Evolutionary conservation across 2,329 filamentous ascomycete species (phyloP).

Genomic region (Xylariales sp.): DNA sequence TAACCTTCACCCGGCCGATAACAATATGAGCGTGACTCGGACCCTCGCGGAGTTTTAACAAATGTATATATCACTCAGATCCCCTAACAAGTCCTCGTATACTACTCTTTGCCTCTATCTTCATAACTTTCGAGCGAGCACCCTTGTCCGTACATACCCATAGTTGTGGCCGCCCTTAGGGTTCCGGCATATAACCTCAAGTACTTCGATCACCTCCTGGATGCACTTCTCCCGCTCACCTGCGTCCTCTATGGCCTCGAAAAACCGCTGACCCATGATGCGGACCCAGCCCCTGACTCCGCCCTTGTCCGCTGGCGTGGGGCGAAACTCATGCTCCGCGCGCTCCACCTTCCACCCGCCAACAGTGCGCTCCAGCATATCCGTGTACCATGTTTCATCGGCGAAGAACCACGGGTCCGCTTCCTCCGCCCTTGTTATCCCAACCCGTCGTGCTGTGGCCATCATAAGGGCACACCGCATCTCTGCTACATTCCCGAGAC

Average conservation of each 20-base stretch:
- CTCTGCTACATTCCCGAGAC: constrained; percentile 63
- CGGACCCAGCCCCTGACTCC: constrained; percentile 64
- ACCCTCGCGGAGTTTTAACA: too few relatives aligned
- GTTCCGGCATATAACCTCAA: constrained; percentile 50
- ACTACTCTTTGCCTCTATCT: neutral
- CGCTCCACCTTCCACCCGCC: constrained; percentile 46
- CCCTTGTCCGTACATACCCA: constrained; percentile 51
- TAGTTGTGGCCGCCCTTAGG: constrained; percentile 53
- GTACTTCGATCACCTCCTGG: constrained; percentile 47
- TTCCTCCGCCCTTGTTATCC: constrained; percentile 41
- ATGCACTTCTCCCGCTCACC: constrained; percentile 47
- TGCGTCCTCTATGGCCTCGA: constrained; percentile 46
- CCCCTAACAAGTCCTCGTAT: too few relatives aligned
- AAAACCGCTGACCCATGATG: constrained; percentile 56
- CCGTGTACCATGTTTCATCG: constrained; percentile 53
- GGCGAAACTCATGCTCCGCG: constrained; percentile 60
- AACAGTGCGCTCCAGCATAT: constrained; percentile 34
- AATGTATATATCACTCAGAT: too few relatives aligned
- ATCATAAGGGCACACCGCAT: constrained; percentile 54
- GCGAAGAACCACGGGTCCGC: constrained; percentile 70
- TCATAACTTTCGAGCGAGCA: constrained; percentile 35
- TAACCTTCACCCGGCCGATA: too few relatives aligned
- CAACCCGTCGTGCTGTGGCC: constrained; percentile 46
- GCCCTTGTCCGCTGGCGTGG: constrained; percentile 53
- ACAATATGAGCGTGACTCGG: too few relatives aligned